Evolutionary conservation across 2,329 filamentous ascomycete genomes (phyloP).

Genomic region (Alternaria hordeiaustralica): DNA sequence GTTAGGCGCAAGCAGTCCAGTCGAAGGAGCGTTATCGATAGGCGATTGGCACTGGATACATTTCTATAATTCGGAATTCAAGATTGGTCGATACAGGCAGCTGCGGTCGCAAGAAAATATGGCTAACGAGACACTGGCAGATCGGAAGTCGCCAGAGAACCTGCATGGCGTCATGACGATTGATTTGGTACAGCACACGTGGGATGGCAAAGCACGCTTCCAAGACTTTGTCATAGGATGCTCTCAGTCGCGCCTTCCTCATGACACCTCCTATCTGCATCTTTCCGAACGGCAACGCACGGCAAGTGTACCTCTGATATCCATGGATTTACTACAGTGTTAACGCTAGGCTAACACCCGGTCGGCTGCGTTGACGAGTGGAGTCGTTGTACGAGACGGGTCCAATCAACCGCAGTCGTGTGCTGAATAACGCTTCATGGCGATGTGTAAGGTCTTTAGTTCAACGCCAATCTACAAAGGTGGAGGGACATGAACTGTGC

Average conservation of each 20-base stretch:
- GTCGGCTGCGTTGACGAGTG: neutral
- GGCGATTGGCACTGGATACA: neutral
- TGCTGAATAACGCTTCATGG: neutral
- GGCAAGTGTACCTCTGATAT: neutral
- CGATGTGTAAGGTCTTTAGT: neutral
- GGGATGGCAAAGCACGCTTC: neutral
- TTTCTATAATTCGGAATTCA: neutral
- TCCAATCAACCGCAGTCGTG: neutral
- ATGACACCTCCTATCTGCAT: neutral
- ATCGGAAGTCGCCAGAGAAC: neutral
- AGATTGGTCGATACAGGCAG: neutral
- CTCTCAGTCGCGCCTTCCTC: neutral
- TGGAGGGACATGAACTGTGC: neutral
- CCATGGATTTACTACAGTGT: neutral
- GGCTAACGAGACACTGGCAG: neutral
- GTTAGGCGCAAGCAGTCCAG: neutral
- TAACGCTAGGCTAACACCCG: neutral
- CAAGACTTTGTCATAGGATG: neutral
- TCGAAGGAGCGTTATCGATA: neutral
- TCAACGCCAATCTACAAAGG: neutral
- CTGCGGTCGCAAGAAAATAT: neutral
- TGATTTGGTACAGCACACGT: neutral
- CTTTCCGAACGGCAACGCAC: neutral
- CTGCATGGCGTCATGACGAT: neutral
- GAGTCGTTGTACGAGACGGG: neutral